phyloP scores from a whole-genome alignment of 768 basidiomycete genomes.

The Coprinellus micaceus region DNA sequence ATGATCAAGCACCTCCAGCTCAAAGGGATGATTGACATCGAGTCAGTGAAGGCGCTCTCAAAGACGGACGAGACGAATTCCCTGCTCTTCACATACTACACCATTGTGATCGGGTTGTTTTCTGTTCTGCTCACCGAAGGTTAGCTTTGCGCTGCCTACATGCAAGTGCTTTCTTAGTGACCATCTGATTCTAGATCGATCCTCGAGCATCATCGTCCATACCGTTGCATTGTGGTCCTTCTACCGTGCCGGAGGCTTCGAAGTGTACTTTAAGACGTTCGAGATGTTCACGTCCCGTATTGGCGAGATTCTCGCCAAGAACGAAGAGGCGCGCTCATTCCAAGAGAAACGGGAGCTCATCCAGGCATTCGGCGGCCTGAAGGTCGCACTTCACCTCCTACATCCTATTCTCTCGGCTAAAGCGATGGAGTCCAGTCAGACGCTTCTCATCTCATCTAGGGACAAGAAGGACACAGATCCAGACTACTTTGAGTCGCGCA shows the following conservation, averaged over 20 bases:
- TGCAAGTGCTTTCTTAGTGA: constrained; percentile 10
- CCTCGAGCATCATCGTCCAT: constrained; percentile 69
- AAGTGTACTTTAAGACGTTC: constrained; percentile 60
- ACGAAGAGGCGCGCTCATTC: constrained; percentile 55
- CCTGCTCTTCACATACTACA: constrained; percentile 43
- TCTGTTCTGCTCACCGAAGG: constrained; percentile 48
- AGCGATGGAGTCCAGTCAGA: constrained; percentile 84
- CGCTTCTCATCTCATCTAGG: constrained; percentile 60
- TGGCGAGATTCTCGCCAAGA: constrained; percentile 44
- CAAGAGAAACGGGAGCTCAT: constrained; percentile 59
- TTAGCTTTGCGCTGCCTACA: constrained; percentile 19
- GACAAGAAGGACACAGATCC: constrained; percentile 77
- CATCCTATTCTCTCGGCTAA: constrained; percentile 75
- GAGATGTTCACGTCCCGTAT: constrained; percentile 54
- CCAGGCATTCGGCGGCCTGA: constrained; percentile 77
- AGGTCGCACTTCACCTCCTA: constrained; percentile 75
- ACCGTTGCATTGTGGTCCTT: constrained; percentile 79
- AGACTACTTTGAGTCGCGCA: constrained; percentile 81
- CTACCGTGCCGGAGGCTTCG: constrained; percentile 66
- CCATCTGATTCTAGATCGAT: constrained; percentile 59
- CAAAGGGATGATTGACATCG: constrained; percentile 34
- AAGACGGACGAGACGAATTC: constrained; percentile 24
- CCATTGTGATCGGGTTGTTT: constrained; percentile 43
- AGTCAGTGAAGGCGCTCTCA: neutral
- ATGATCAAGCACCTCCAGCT: constrained; percentile 66